Evolutionary conservation across 257 asterid genomes (phyloP), one percentile per base, ranked within the genome.

Genomic region (Gentiana macrophylla): DNA sequence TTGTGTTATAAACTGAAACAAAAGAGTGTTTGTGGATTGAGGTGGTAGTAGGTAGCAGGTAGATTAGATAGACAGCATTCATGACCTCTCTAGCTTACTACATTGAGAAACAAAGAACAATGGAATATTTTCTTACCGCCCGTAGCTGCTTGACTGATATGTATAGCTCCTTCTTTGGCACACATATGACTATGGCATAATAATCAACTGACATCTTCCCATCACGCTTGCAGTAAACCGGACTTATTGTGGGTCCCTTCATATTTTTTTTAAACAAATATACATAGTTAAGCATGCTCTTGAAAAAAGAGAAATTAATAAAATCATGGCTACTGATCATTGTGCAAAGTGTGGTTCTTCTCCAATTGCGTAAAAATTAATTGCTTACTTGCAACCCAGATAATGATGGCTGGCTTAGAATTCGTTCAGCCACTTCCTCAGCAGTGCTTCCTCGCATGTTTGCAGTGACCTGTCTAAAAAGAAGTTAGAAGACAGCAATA

Each of bases 211-310:
- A 51, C 41, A 74, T 89, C 62, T 55, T 62, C 45, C 94, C 95
- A 12, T 77, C 79, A 5, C 76, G 73, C 71, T 81, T 80, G 79
- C 83, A 67, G 45, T 81, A 88, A 56, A 92, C 99, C 35, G 97
- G 94, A 75, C 91, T 83, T 53, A 92, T 60, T 33, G 99, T 92
- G 55, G 99, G 99, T 73, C 99, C 99, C 99, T 87, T 72, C 66
- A 67, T 49, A 35, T 43, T 24, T 24, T 24, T 24, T 24, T 24
- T 64, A 54, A 62, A 44, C 24, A 24, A 24, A 37, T n/a, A 51
- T 10, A 9, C 33, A 59, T 45, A 35, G 50, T 37, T 32, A 60
- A 32, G 13, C 56, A 32, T 24, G 11, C 85, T 75, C 38, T 43
- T 50, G 52, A 37, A 65, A 11, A 12, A 3, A 37, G 48, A 47